Evolutionary conservation across 2,329 filamentous ascomycete species (phyloP), one percentile per base, ranked within the genome.

Genomic region (Alternaria sp.): DNA sequence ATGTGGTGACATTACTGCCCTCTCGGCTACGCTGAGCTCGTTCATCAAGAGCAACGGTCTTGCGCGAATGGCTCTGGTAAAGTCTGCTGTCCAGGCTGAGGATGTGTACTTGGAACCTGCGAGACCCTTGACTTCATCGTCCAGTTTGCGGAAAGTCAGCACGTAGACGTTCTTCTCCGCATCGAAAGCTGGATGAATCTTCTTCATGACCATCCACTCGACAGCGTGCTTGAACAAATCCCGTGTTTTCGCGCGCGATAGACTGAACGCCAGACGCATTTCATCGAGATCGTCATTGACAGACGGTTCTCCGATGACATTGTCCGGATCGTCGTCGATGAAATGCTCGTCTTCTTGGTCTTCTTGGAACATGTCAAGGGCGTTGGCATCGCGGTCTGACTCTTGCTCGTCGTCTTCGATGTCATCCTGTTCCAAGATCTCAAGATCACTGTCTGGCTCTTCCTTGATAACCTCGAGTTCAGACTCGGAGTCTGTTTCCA

Each of bases 151-250:
- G 82, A 93, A 93, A 0, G 91, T 89, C 25, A 91, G 83, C 12
- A 80, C 72, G 77, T 93, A 96, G 12, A 93, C 81, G 8, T 86
- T 83, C 63, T 92, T 87, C 6, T 86, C 81, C 17, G 85, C 84
- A 11, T 86, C 81, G 71, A 93, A 94, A 0, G 84, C 87, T 0
- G 91, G 91, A 68, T 93, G 90, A 54, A 96, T 84, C 69, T 90
- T 90, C 74, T 91, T 91, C 72, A 93, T 91, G 3, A 95, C 89
- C 80, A 94, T 90, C 91, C 91, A 95, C 74, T 93, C 91, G 2
- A 95, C 84, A 0, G 88, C 90, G 70, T 90, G 88, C 51, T 86
- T 87, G 81, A 95, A 95, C 54, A 93, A 87, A 43, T 92, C 89
- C 67, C 89, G 89, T 0, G 90, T 82, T 54, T 90, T 90, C 69